phyloP scores from a whole-genome alignment of 2,329 filamentous ascomycete species.

The Aspergillus flavus region DNA sequence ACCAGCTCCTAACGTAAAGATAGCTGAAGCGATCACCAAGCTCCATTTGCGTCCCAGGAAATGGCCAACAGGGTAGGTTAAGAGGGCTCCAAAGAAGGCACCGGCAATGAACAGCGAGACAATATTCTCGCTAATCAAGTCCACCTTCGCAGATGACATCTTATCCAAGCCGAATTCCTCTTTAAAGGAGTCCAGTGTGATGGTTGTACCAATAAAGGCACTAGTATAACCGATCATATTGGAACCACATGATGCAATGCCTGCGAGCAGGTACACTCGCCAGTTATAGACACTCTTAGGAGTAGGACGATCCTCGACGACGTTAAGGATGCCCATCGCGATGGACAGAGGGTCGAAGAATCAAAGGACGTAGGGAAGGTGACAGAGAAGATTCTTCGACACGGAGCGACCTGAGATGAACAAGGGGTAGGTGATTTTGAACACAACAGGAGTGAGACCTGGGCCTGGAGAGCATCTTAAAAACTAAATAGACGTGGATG shows the following conservation, averaged over 20 bases:
- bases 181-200: slow-evolving; percentile 69
- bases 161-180: slow-evolving; percentile 65
- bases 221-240: slow-evolving; percentile 67
- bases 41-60: slow-evolving; percentile 66
- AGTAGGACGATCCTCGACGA: slow-evolving; percentile 53
- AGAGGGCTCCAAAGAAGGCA: slow-evolving; percentile 73
- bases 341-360: slow-evolving; percentile 8
- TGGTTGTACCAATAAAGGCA: slow-evolving; percentile 76
- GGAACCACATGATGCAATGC: slow-evolving; percentile 58
- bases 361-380: slow-evolving; percentile 6
- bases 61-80: slow-evolving; percentile 65
- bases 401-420: background rate
- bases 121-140: slow-evolving; percentile 70
- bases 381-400: slow-evolving; percentile 7
- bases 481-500: slow-evolving; percentile 16
- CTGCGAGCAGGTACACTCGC: slow-evolving; percentile 58
- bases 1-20: slow-evolving; percentile 70
- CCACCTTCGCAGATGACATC: slow-evolving; percentile 52
- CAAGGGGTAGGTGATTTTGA: background rate
- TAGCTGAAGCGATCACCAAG: slow-evolving; percentile 60
- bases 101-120: slow-evolving; percentile 80
- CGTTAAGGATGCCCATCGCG: slow-evolving; percentile 37
- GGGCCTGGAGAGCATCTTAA: slow-evolving; percentile 13
- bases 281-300: slow-evolving; percentile 62
- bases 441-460: slow-evolving; percentile 13